These are phyloP conservation scores for Porpolomopsis calyptriformis DNA, from an alignment of 768 basidiomycete species.

Conservation along the genomic window DNA sequence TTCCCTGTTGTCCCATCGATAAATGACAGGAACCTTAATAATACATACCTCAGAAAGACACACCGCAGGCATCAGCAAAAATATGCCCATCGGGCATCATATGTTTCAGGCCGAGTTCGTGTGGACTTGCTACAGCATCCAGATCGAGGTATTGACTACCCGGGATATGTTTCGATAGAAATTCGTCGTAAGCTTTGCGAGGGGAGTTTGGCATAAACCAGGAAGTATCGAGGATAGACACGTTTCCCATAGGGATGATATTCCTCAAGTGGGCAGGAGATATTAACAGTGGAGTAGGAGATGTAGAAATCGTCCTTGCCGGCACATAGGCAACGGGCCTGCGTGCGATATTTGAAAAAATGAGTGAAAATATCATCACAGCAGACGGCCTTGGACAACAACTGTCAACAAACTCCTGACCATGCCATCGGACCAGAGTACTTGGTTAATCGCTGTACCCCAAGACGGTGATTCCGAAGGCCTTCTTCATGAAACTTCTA, in stretches of 20 bases:
- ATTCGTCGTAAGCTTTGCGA: constrained; percentile 64
- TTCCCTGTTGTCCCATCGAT: constrained; percentile 28
- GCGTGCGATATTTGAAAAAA: constrained; percentile 7
- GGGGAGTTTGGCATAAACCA: constrained; percentile 93
- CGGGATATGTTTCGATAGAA: constrained; percentile 53
- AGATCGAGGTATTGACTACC: constrained; percentile 68
- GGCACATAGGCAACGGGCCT: constrained; percentile 10
- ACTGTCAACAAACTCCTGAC: constrained; percentile 4
- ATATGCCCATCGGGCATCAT: constrained; percentile 75
- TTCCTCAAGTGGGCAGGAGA: constrained; percentile 39
- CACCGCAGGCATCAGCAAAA: constrained; percentile 78
- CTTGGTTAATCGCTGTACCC: constrained; percentile 86
- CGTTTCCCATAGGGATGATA: constrained; percentile 22
- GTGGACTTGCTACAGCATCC: constrained; percentile 64
- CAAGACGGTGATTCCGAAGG: constrained; percentile 79
- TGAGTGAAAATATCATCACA: neutral
- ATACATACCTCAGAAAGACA: constrained; percentile 17
- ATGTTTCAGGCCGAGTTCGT: constrained; percentile 77
- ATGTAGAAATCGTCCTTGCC: constrained; percentile 29
- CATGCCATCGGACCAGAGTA: constrained; percentile 95
- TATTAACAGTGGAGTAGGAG: constrained; percentile 37
- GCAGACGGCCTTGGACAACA: neutral
- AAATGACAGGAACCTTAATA: constrained; percentile 1
- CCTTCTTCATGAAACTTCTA: constrained; percentile 49
- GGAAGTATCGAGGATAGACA: constrained; percentile 59